These are phyloP conservation scores for Lophiostoma macrostomum DNA, from an alignment of 495 filamentous ascomycete genomes.

Conservation along the genomic window DNA sequence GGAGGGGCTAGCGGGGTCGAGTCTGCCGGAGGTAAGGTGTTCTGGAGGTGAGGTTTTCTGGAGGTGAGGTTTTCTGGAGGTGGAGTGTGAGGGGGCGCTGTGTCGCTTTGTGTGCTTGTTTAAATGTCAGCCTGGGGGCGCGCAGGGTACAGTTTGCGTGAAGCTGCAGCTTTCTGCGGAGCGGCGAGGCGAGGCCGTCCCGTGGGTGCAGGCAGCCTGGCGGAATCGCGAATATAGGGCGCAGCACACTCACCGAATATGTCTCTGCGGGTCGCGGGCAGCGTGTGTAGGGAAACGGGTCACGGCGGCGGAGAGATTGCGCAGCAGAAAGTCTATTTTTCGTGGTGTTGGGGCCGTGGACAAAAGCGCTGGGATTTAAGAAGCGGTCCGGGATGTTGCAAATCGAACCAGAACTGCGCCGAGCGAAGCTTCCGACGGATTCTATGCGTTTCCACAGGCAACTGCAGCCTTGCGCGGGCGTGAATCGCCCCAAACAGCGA, in stretches of 20 bases:
- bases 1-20: constrained; percentile 6
- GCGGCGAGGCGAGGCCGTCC: background rate
- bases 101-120: no score
- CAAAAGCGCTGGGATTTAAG: constrained; percentile 10
- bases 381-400: constrained; percentile 20
- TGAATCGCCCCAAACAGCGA: background rate
- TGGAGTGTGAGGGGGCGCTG: background rate
- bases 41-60: background rate
- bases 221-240: no score
- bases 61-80: background rate
- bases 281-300: no score
- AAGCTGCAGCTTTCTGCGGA: background rate
- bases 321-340: no score
- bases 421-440: constrained; percentile 25
- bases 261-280: no score
- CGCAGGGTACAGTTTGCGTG: background rate
- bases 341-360: constrained; percentile 10
- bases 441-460: constrained; percentile 28
- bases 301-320: no score
- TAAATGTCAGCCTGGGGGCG: background rate
- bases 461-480: constrained; percentile 21
- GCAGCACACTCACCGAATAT: no score
- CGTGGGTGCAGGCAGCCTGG: no score
- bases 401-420: constrained; percentile 19
- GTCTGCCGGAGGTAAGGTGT: background rate